These are phyloP conservation scores for Cercospora zeae-maydis DNA, from an alignment of 2,329 filamentous ascomycete species.

Conservation along the genomic window DNA sequence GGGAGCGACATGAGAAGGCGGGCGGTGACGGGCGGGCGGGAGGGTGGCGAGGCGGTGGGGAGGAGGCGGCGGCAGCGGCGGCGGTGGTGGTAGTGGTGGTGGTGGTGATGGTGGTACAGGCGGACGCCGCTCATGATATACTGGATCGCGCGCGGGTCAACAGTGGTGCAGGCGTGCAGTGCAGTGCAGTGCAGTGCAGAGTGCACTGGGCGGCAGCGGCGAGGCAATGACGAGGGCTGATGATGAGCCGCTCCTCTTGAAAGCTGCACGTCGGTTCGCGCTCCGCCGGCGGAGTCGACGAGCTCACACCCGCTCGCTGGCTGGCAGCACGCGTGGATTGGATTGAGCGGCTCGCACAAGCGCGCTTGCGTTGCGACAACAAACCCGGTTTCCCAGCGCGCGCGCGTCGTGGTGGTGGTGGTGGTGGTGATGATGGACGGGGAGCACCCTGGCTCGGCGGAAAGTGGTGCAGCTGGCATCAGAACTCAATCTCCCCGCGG, in stretches of 20 bases:
- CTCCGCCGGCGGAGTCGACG: neutral
- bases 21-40: neutral
- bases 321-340: neutral
- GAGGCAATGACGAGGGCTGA: neutral
- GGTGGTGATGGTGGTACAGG: neutral
- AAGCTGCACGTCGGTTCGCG: neutral
- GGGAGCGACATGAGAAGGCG: conserved; percentile 11
- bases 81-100: too few relatives aligned
- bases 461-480: neutral
- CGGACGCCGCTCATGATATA: neutral
- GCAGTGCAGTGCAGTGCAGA: too few relatives aligned
- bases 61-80: too few relatives aligned
- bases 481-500: neutral
- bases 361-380: too few relatives aligned
- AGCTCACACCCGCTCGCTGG: neutral
- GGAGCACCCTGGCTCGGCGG: neutral
- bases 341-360: too few relatives aligned
- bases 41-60: neutral
- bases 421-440: neutral
- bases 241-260: too few relatives aligned
- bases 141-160: neutral
- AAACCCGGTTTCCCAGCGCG: conserved; percentile 9
- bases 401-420: conserved; percentile 1
- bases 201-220: neutral
- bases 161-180: neutral